A percentile compares a stretch with the other conserved stretches of the same genome.
phyloP scores from a whole-genome alignment of 441 rosid species.

The Eruca vesicaria region DNA sequence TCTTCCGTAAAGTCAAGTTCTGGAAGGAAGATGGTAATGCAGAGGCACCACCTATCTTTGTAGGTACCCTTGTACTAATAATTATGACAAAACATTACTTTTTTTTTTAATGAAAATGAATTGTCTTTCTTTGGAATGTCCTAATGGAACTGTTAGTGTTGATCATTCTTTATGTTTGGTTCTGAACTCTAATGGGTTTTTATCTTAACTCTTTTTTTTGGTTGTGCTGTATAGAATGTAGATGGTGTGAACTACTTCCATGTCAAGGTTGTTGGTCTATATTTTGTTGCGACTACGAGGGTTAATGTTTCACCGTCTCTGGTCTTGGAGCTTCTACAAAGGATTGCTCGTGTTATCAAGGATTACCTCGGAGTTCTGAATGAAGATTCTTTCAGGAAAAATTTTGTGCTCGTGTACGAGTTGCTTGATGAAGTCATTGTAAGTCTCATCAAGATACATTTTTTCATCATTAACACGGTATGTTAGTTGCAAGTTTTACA shows the following conservation, averaged over 20 bases:
- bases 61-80: constrained; percentile 58
- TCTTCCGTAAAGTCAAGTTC: constrained; percentile 93
- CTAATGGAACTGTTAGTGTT: background rate
- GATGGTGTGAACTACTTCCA: constrained; percentile 89
- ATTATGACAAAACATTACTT: background rate
- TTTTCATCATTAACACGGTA: background rate
- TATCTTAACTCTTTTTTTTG: constrained; percentile 13
- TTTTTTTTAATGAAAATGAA: too few species aligned
- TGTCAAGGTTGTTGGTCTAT: constrained; percentile 74
- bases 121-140: background rate
- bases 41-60: constrained; percentile 99
- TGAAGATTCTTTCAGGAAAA: constrained; percentile 89
- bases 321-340: constrained; percentile 92
- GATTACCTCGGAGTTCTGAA: constrained; percentile 91
- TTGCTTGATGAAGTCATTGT: constrained; percentile 94
- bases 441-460: constrained; percentile 36
- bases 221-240: constrained; percentile 46
- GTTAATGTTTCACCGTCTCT: constrained; percentile 88
- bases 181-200: background rate
- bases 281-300: constrained; percentile 92
- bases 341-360: constrained; percentile 92
- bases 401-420: constrained; percentile 92
- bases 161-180: background rate
- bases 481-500: background rate
- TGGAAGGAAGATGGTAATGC: constrained; percentile 94